These are phyloP conservation scores for Firmiana major DNA, from an alignment of 345 rosid genomes.

Conservation along the genomic window DNA sequence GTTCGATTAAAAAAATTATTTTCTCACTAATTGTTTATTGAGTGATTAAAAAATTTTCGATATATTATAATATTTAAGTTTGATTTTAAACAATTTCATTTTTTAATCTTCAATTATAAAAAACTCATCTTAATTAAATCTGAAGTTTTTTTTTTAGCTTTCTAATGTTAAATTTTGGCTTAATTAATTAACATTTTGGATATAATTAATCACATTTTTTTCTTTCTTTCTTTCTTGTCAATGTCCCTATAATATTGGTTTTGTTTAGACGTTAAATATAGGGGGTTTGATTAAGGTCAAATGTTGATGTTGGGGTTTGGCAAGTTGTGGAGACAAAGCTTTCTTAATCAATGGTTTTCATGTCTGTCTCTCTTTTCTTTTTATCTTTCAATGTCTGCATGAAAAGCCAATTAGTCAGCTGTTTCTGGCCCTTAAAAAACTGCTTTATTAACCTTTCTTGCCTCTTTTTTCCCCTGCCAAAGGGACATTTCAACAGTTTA, in stretches of 20 bases:
- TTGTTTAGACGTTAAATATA: conserved; percentile 10
- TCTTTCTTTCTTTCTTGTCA: conserved; percentile 22
- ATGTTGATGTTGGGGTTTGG: conserved; percentile 23
- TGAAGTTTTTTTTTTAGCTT: neutral
- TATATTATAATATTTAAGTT: too few relatives aligned
- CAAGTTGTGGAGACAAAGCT: conserved; percentile 13
- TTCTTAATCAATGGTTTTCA: conserved; percentile 30
- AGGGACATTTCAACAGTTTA: neutral
- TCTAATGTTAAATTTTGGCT: neutral
- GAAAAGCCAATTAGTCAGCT: conserved; percentile 26
- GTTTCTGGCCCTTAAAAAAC: neutral
- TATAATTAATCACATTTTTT: neutral
- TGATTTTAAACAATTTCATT: too few relatives aligned
- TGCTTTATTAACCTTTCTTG: conserved; percentile 6
- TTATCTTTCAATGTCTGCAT: neutral
- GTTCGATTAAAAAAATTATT: too few relatives aligned
- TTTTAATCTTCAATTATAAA: neutral
- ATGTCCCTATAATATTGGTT: conserved; percentile 24
- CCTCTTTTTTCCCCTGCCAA: conserved; percentile 4
- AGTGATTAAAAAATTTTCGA: too few relatives aligned
- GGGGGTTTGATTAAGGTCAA: conserved; percentile 21
- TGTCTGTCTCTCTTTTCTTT: conserved; percentile 18
- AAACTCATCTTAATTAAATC: neutral
- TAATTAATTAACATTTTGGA: neutral
- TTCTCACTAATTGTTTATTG: too few relatives aligned